phyloP scores from a whole-genome alignment of 495 filamentous ascomycete genomes.

The Xylaria palmicola region DNA sequence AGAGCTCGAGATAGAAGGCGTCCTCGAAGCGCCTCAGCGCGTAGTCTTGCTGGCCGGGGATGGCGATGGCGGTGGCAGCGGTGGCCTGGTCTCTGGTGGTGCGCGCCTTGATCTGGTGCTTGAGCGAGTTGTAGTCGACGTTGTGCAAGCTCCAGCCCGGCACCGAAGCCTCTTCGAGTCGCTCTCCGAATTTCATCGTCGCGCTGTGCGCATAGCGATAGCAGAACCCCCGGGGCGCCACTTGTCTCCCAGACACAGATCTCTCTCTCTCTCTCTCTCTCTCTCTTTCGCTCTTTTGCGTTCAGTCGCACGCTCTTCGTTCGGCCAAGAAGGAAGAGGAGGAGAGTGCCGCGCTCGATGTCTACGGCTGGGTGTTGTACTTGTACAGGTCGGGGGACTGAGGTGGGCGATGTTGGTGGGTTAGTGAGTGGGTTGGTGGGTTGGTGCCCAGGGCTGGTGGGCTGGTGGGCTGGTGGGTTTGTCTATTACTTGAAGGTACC shows the following conservation, averaged over 20 bases:
- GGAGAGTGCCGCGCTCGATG: background rate
- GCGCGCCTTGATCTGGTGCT: slow-evolving; percentile 68
- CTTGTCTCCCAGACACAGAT: background rate
- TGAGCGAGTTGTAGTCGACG: slow-evolving; percentile 75
- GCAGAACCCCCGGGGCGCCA: background rate
- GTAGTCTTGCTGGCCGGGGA: slow-evolving; percentile 59
- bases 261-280: background rate
- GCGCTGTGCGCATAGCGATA: slow-evolving; percentile 14
- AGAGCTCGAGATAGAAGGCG: slow-evolving; percentile 59
- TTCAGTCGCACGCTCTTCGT: background rate
- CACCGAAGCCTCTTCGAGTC: slow-evolving; percentile 56
- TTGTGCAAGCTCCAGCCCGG: slow-evolving; percentile 60
- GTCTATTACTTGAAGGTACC: too few species aligned
- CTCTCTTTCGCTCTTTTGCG: background rate
- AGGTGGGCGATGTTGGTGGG: background rate
- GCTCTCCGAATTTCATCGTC: slow-evolving; percentile 69
- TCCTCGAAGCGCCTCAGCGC: slow-evolving; percentile 59
- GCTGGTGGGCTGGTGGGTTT: too few species aligned
- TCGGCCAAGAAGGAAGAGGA: background rate
- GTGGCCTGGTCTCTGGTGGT: slow-evolving; percentile 61
- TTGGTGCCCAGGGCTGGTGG: too few species aligned
- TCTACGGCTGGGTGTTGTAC: too few species aligned
- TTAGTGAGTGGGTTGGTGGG: slow-evolving; percentile 3
- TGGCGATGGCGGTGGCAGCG: slow-evolving; percentile 61
- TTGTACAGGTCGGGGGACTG: too few species aligned